These are phyloP conservation scores for Alternaria longipes DNA, from an alignment of 2,329 filamentous ascomycete genomes.

Conservation along the genomic window DNA sequence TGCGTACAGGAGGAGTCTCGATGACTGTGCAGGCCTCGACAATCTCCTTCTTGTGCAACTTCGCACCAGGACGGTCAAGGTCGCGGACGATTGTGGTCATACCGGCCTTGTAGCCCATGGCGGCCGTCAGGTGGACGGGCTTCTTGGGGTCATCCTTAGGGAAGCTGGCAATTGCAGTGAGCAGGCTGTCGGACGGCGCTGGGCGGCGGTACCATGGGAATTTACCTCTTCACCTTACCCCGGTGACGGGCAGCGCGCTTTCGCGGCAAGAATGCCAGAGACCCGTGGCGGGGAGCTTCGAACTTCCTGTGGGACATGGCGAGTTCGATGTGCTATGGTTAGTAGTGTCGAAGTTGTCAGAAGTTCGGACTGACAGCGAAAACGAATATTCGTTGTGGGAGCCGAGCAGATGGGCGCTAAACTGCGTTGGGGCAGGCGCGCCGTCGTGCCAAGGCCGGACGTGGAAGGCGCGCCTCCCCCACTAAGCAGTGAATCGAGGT, in stretches of 20 bases:
- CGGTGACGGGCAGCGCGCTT: slow-evolving; percentile 95
- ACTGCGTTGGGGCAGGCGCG: slow-evolving; percentile 5
- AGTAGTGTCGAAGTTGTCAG: slow-evolving; percentile 43
- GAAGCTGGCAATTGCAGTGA: slow-evolving; percentile 70
- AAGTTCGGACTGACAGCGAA: slow-evolving; percentile 24
- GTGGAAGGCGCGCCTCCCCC: slow-evolving; percentile 6
- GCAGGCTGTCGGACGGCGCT: slow-evolving; percentile 31
- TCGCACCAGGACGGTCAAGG: slow-evolving; percentile 97
- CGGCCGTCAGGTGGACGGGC: slow-evolving; percentile 96
- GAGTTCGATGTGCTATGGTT: slow-evolving; percentile 49
- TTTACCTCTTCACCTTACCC: slow-evolving; percentile 98
- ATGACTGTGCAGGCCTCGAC: slow-evolving; percentile 55
- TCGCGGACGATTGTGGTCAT: slow-evolving; percentile 99
- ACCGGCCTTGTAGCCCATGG: slow-evolving; percentile 99
- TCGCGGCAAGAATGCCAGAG: slow-evolving; percentile 66
- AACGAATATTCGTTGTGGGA: slow-evolving; percentile 24
- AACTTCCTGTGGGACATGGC: slow-evolving; percentile 70
- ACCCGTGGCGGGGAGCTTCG: slow-evolving; percentile 93
- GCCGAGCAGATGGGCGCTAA: slow-evolving; percentile 12
- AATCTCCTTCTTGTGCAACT: slow-evolving; percentile 86
- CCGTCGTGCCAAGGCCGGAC: neutral
- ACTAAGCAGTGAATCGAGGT: slow-evolving; percentile 25
- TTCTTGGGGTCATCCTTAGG: slow-evolving; percentile 99
- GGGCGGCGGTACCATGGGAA: slow-evolving; percentile 56
- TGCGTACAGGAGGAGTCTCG: slow-evolving; percentile 72